Base-by-base conservation (phyloP, 176 grass and related monocot species). In the Pontederia crassipes region DNA sequence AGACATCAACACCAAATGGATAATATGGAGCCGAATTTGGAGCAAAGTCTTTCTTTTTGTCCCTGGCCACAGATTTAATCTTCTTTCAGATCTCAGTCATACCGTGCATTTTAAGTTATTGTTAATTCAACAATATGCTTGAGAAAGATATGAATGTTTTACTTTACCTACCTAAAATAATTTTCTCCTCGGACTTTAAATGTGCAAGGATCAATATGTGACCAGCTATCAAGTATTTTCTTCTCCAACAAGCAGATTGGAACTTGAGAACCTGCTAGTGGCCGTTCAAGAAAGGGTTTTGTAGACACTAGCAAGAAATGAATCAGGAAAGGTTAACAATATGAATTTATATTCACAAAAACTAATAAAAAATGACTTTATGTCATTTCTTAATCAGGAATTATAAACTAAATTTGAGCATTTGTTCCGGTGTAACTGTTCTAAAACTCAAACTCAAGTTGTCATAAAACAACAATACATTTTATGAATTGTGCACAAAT, bases 1-100 rank as follows among this genome's bases (percentile, higher is more conserved):
- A 98, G 4, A 98, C 82, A 77, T 98, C 88, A 52, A 93, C 88
- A 32, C 94, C 94, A 72, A 89, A 83, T 62, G 88, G 94, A 65
- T 88, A 83, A 73, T 92, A 98, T 59, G 88, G 88, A 49, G 88
- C 88, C 81, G 80, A 93, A 77, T 98, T 93, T 50, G 80, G 49
- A 76, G 94, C 94, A 50, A 86, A 69, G 40, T 81, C 94, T 83
- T 98, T 98, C 88, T 93, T 98, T 52, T 98, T 98, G 81, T 93
- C 94, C 82, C 94, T 98, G 60, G 50, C 17, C 24, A 65, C 48
- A 57, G 59, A 68, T 45, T 8, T 20, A 75, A 56, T 53, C 28
- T 14, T 78, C 60, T 32, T 8, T 53, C 62, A 75, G 27, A 72
- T 72, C 63, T 50, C 58, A 58, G 49, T 24, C 55, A 70, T 50